These are phyloP conservation scores for Hanseniaspora lachancei DNA, from an alignment of 805 yeast species.

Conservation along the genomic window DNA sequence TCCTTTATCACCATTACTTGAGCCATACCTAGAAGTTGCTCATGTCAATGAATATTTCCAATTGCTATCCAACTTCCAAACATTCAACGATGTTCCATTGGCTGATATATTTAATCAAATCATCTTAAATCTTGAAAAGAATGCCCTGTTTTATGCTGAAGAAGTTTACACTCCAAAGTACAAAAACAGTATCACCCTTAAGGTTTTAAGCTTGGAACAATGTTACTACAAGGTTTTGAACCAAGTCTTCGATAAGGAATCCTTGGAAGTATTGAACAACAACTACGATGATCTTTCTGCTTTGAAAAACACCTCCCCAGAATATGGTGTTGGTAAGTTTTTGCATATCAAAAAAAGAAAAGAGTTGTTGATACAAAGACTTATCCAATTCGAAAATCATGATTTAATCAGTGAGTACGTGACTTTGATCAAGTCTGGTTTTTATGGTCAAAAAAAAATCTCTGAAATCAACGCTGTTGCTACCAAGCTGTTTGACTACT, in stretches of 20 bases:
- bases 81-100: constrained; percentile 5
- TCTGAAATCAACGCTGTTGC: constrained; percentile 26
- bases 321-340: constrained; percentile 73
- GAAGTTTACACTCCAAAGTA: constrained; percentile 8
- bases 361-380: constrained; percentile 6
- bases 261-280: constrained; percentile 51
- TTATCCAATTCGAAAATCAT: constrained; percentile 25
- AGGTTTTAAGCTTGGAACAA: constrained; percentile 47
- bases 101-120: constrained; percentile 10
- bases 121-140: constrained; percentile 8
- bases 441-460: constrained; percentile 16
- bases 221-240: constrained; percentile 64
- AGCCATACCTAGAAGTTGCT: constrained; percentile 43
- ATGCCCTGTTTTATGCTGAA: constrained; percentile 6
- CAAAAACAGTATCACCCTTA: constrained; percentile 14
- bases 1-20: constrained; percentile 44
- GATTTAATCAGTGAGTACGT: constrained; percentile 61
- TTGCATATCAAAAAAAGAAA: constrained; percentile 44
- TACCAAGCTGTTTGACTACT: constrained; percentile 27
- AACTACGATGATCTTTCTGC: constrained; percentile 29
- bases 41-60: constrained; percentile 53
- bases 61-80: constrained; percentile 30
- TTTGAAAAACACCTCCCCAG: constrained; percentile 52
- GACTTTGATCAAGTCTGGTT: constrained; percentile 29
- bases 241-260: constrained; percentile 44